Percentiles rank a stretch among this genome's conserved stretches.
Evolutionary conservation across 2,329 filamentous ascomycete species (phyloP).

Genomic region (Rutstroemia sp.): DNA sequence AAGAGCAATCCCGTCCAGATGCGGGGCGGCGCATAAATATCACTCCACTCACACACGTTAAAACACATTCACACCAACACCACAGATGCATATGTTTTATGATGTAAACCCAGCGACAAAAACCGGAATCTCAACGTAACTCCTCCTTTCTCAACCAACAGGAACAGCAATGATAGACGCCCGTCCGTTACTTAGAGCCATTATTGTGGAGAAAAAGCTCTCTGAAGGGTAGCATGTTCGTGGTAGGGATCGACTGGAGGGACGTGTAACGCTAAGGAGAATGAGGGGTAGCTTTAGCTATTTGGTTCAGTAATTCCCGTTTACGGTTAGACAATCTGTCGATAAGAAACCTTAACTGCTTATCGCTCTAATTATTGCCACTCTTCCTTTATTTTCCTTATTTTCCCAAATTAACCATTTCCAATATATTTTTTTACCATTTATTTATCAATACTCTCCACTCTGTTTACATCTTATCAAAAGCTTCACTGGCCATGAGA

Average conservation of each 20-base stretch:
- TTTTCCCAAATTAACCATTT: neutral
- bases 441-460: neutral
- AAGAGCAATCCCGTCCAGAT: too few relatives aligned
- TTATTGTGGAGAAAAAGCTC: neutral
- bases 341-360: neutral
- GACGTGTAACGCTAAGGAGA: neutral
- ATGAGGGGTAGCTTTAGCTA: conserved; percentile 1
- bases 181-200: neutral
- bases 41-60: too few relatives aligned
- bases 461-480: neutral
- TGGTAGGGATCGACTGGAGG: neutral
- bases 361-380: neutral
- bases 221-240: neutral
- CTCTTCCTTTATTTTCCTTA: neutral
- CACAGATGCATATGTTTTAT: too few relatives aligned
- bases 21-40: too few relatives aligned
- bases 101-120: too few relatives aligned
- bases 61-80: too few relatives aligned
- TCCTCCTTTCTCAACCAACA: too few relatives aligned
- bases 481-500: neutral
- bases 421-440: neutral
- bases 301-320: neutral
- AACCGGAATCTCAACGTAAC: too few relatives aligned
- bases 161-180: too few relatives aligned
- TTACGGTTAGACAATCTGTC: neutral